These are phyloP conservation scores for Coemansia sp. DNA, from an alignment of 192 early-diverging fungal species.

Conservation along the genomic window DNA sequence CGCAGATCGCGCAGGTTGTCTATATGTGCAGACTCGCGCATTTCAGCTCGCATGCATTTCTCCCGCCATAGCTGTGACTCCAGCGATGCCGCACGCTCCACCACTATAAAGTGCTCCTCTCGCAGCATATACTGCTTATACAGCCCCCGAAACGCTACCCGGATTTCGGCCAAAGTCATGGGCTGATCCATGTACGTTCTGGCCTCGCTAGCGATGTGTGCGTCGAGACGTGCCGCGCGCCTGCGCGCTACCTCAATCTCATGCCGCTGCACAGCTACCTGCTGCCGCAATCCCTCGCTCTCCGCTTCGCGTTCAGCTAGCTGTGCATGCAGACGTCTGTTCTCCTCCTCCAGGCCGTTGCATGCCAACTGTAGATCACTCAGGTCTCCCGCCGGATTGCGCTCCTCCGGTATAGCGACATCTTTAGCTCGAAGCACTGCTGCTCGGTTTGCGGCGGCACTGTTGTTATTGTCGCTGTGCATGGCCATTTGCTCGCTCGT, in stretches of 20 bases:
- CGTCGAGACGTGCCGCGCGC: constrained; percentile 14
- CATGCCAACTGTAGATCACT: neutral
- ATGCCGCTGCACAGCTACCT: neutral
- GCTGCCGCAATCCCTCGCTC: neutral
- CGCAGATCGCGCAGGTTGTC: neutral
- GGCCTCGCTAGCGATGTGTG: neutral
- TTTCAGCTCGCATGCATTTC: constrained; percentile 3
- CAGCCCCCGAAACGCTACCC: neutral
- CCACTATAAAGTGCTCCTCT: constrained; percentile 11
- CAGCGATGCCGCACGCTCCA: neutral
- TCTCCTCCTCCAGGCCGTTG: neutral
- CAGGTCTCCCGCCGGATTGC: neutral
- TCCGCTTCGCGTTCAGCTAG: constrained; percentile 7
- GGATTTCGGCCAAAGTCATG: neutral
- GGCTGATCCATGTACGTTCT: neutral
- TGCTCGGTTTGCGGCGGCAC: neutral
- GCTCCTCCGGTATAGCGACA: neutral
- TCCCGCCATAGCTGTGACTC: constrained; percentile 16
- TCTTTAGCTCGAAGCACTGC: neutral
- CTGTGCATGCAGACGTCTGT: constrained; percentile 3
- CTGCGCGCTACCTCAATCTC: constrained; percentile 14
- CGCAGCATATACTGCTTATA: constrained; percentile 17
- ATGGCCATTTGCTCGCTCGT: neutral
- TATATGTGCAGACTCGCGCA: neutral
- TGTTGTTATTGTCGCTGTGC: neutral